Base-by-base conservation (phyloP, 2,329 filamentous ascomycete genomes). In the Aspergillus piperis region DNA sequence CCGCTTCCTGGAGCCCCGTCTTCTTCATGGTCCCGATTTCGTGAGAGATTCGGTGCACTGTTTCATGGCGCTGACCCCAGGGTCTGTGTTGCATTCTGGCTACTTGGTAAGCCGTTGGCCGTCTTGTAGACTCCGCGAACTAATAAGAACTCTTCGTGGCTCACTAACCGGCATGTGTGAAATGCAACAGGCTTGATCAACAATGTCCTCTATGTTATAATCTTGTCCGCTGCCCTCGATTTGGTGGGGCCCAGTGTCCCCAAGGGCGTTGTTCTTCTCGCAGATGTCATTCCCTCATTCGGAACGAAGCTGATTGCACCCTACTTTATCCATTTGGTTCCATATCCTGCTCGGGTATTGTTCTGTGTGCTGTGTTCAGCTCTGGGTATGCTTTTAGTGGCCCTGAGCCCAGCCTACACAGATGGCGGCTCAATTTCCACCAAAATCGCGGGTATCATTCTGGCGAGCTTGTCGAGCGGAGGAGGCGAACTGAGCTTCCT, bases 201-300 rank as follows among this genome's bases (percentile, higher is more conserved):
- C 78, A 98, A 98, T 80, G 91, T 98, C 68, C 90, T 97, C 78
- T 98, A 97, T 78, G 94, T 98, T 58, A 91, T 98, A 75, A 95
- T 98, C 73, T 89, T 99, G 70, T 96, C 92, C 30, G 91, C 95
- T 38, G 95, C 95, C 3, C 90, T 97, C 70, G 95, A 99, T 72
- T 90, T 99, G 63, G 95, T 98, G 68, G 94, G 94, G 38, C 89
- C 91, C 32, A 76, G 82, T 65, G 83, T 97, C 1, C 95, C 95
- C 53, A 98, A 98, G 76, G 92, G 91, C 68, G 85, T 96, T 59
- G 94, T 99, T 58, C 88, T 98, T 57, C 90, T 98, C 63, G 92
- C 92, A 74, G 92, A 97, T 75, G 92, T 98, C 57, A 82, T 96
- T 21, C 95, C 95, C 1, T 92, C 91, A 10, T 96, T 99, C 77